Evolutionary conservation across 805 yeast species (phyloP), one percentile per base, ranked within the genome.

Genomic region (Starmerella etchellsii): DNA sequence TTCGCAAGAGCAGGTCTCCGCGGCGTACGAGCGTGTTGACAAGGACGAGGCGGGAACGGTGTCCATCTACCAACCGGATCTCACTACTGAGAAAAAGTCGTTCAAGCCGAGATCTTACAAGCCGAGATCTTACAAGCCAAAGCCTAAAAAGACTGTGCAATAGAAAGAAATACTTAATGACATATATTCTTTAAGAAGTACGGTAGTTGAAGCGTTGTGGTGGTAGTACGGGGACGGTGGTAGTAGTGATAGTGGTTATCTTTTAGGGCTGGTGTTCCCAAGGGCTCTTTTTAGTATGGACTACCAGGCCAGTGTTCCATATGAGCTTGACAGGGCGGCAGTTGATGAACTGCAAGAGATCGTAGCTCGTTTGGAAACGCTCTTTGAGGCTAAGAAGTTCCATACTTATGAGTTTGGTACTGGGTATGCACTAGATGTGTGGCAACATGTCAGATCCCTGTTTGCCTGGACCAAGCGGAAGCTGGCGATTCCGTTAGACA

Each of bases 391-490:
- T 3, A 63, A 78, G 46, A 94, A 84, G 56, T 64, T 84, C 14
- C 78, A 74, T 52, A 88, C 34, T 6, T 42, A 94, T 2, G 64
- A 71, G 7, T 63, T 83, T 19, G 69, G 81, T 1, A 58, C 60
- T 3, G 56, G 65, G 13, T 62, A 91, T 0, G 78, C 82, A 6
- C 75, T 81, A 6, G 70, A 77, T 34, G 78, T 84, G 7, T 70
- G 78, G 39, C 81, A 79, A 43, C 87, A 95, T 94, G 79, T 95
- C 0, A 76, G 79, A 40, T 96, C 85, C 57, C 67, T 88, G 47
- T 70, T 74, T 37, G 77, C 79, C 31, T 79, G 95, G 72, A 58
- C 84, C 40, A 72, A 71, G 51, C 77, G 80, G 74, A 81, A 82
- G 52, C 75, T 80, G 52, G 80, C 79, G 39, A 68, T 88, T 63